phyloP scores from a whole-genome alignment of 495 filamentous ascomycete species.

The Penicillium canariense region DNA sequence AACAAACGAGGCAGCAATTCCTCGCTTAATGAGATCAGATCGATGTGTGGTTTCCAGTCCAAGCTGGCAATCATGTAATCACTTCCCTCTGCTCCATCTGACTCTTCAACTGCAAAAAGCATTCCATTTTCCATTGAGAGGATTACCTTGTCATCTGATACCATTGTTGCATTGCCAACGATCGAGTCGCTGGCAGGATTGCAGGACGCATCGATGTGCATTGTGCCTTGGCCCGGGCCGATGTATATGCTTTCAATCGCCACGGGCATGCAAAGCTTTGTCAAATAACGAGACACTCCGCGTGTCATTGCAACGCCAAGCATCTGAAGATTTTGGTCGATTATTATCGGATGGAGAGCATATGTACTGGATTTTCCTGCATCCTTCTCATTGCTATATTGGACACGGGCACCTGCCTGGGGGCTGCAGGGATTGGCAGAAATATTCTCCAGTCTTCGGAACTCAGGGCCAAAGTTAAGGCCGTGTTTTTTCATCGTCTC shows the following conservation, averaged over 20 bases:
- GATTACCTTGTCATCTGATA: not conserved
- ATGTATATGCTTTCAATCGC: conserved; percentile 2
- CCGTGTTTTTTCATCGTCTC: not conserved
- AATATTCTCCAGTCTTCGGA: conserved; percentile 4
- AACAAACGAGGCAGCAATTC: not conserved
- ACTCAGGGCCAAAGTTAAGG: not conserved
- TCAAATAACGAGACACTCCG: not conserved
- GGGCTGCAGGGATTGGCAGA: not conserved
- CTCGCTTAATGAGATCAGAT: not conserved
- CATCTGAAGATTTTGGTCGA: conserved; percentile 10
- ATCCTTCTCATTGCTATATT: not conserved
- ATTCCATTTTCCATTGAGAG: not conserved
- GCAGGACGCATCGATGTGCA: not conserved
- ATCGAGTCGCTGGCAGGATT: not conserved
- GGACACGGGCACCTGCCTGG: not conserved
- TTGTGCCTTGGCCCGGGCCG: not conserved
- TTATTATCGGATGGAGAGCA: conserved; percentile 1
- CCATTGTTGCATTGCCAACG: not conserved
- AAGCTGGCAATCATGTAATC: not conserved
- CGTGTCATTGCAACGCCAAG: not conserved
- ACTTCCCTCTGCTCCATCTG: not conserved
- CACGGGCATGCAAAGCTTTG: not conserved
- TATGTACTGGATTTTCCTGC: not conserved
- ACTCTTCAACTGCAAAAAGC: not conserved
- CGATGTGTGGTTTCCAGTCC: not conserved